Base-by-base conservation (phyloP, 1,284 basidiomycete species). In the Pascua sp. region DNA sequence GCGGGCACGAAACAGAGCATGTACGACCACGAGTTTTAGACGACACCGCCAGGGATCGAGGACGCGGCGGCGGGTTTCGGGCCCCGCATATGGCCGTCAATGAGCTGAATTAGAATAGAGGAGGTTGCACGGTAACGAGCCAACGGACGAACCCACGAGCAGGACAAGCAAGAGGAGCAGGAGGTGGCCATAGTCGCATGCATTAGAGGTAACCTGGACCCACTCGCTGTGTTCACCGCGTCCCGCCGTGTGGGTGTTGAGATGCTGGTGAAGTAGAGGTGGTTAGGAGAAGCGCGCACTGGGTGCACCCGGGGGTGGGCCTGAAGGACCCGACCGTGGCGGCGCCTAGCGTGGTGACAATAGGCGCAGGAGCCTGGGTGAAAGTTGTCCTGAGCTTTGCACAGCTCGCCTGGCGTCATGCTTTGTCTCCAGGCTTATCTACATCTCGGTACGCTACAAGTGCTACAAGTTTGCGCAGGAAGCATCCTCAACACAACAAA, bases 11-110 rank as follows among this genome's bases (percentile, higher is more conserved):
- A 38, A n/a, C n/a, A 49, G 42, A 59, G 53, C 38, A 55, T 59
- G 49, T 55, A 59, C 53, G 53, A 59, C 46, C 57, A 59, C 53
- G 42, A 59, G 46, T 59, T 59, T 24, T 59, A 55, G 48, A 36
- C 38, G 5, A 16, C 10, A 38, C n/a, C n/a, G n/a, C 15, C 45
- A 45, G 43, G 17, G 18, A 2, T 10, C 11, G 13, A 18, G 43
- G 8, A 16, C 2, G 17, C 17, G 32, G 32, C 15, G n/a, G n/a
- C n/a, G n/a, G n/a, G n/a, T n/a, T n/a, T 12, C 7, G 17, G 11
- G 17, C 17, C n/a, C 8, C n/a, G 7, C 15, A n/a, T 37, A 24
- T 15, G 8, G 11, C 5, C 16, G 36, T 36, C 32, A 5, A 37
- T 37, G 11, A 4, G 46, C 15, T 37, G 37, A 37, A 47, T 4